phyloP scores from a whole-genome alignment of 306 rosid genomes.

The Datisca glomerata region DNA sequence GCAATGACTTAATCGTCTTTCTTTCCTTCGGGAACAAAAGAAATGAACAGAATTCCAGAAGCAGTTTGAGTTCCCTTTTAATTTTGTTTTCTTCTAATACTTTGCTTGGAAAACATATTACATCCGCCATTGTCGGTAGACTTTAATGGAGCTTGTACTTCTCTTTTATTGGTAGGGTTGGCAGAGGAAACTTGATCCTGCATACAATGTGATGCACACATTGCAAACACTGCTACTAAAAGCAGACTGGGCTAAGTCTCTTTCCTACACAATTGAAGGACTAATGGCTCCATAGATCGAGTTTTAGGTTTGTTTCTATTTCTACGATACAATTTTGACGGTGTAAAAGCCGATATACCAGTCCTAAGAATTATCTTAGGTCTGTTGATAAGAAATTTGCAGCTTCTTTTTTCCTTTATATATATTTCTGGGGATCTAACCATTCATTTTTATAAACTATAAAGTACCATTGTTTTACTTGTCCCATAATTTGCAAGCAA shows the following conservation, averaged over 20 bases:
- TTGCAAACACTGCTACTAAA: slow-evolving; percentile 81
- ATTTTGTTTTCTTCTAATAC: not conserved
- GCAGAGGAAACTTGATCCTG: slow-evolving; percentile 97
- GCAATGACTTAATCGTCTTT: not conserved
- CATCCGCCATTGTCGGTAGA: too few relatives aligned
- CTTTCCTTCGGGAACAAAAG: not conserved
- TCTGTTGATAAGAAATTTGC: too few relatives aligned
- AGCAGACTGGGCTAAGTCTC: slow-evolving; percentile 95
- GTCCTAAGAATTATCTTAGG: too few relatives aligned
- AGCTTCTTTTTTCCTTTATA: too few relatives aligned
- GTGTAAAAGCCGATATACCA: slow-evolving; percentile 17
- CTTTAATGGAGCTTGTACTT: too few relatives aligned
- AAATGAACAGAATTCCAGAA: too few relatives aligned
- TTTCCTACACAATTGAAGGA: slow-evolving; percentile 92
- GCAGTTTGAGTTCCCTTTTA: too few relatives aligned
- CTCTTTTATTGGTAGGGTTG: slow-evolving; percentile 63
- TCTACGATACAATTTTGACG: slow-evolving; percentile 47
- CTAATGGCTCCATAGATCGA: slow-evolving; percentile 80
- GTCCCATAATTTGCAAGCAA: too few relatives aligned
- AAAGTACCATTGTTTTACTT: too few relatives aligned
- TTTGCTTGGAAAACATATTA: too few relatives aligned
- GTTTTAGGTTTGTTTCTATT: slow-evolving; percentile 19
- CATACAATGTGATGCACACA: slow-evolving; percentile 80
- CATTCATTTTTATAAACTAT: too few relatives aligned
- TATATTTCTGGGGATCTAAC: too few relatives aligned